These are phyloP conservation scores for Anthracocystis panici-leucophaei DNA, from an alignment of 1,284 basidiomycete genomes.

Conservation along the genomic window DNA sequence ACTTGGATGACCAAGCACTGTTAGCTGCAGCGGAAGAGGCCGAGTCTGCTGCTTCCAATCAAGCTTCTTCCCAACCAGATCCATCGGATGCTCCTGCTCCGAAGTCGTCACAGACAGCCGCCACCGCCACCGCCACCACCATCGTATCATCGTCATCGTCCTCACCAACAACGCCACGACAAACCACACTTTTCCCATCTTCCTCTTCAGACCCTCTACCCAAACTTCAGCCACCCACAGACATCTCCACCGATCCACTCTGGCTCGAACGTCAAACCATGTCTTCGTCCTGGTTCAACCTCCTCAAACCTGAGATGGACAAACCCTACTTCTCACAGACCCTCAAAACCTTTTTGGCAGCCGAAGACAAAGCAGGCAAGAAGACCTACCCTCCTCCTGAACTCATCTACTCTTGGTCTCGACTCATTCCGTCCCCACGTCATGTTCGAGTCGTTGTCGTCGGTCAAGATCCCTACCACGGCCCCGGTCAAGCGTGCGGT, in stretches of 20 bases:
- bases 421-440: conserved; percentile 61
- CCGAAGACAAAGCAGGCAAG: conserved; percentile 52
- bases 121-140: neutral
- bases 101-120: conserved; percentile 1
- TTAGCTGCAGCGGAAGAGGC: conserved; percentile 51
- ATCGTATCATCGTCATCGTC: neutral
- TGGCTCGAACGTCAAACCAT: conserved; percentile 66
- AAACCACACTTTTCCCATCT: conserved; percentile 27
- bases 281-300: conserved; percentile 57
- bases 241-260: conserved; percentile 38
- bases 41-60: conserved; percentile 36
- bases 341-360: conserved; percentile 62
- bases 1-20: conserved; percentile 50
- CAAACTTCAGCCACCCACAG: conserved; percentile 15
- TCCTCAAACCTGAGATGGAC: conserved; percentile 56
- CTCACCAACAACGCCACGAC: conserved; percentile 8
- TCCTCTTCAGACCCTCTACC: conserved; percentile 8
- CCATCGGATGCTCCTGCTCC: neutral
- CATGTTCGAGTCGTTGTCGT: conserved; percentile 69
- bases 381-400: conserved; percentile 61
- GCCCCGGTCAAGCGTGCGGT: conserved; percentile 68
- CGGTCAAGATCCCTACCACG: conserved; percentile 70
- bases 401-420: conserved; percentile 68
- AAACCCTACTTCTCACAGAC: conserved; percentile 55
- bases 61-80: conserved; percentile 16